Base-by-base conservation (phyloP, 2,329 filamentous ascomycete genomes). In the Pestalotiopsis sp. region DNA sequence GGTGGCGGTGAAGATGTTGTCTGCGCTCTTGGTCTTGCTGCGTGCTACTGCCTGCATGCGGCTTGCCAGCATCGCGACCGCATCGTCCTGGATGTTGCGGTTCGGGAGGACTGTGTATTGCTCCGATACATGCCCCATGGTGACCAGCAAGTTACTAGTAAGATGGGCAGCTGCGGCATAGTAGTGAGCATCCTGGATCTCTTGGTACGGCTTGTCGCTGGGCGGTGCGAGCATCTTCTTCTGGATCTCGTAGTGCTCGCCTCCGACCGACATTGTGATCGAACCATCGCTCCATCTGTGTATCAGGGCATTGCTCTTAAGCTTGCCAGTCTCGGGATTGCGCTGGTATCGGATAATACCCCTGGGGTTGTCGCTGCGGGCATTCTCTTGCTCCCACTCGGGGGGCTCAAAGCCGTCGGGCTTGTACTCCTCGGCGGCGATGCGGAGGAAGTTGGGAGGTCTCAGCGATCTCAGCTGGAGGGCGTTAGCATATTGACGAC, bases 261-360 rank as follows among this genome's bases (percentile, higher is more conserved):
- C 90, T 14, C 92, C 93, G 27, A 95, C 84, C n/a, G 91, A 89
- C 27, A 95, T 83, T 12, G 92, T 94, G 17, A 93, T 83, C 4
- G 91, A 93, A 36, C 93, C 93, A 75, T 95, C 93, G 70, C 90
- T 93, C 93, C 93, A 95, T 73, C 88, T 88, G 76, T 93, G 89
- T 38, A 95, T 82, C 71, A 91, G 87, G 2, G 93, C 88, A 77
- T 95, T 95, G 76, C 92, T 94, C 76, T 92, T 89, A 13, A 94
- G 83, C 70, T 89, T 83, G 63, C 87, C 86, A 1, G 89, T 91
- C n/a, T 85, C 85, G 11, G 89, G 84, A 68, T 93, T 90, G 75
- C 87, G 89, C 66, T 91, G 89, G 80, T 91, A 93, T 70, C 92
- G 90, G 62, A 93, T 85, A 1, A 91, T 90, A 49, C 89, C 88